Conservation (phyloP, 164 flowering plant genomes). For the Stephania japonica region DNA sequence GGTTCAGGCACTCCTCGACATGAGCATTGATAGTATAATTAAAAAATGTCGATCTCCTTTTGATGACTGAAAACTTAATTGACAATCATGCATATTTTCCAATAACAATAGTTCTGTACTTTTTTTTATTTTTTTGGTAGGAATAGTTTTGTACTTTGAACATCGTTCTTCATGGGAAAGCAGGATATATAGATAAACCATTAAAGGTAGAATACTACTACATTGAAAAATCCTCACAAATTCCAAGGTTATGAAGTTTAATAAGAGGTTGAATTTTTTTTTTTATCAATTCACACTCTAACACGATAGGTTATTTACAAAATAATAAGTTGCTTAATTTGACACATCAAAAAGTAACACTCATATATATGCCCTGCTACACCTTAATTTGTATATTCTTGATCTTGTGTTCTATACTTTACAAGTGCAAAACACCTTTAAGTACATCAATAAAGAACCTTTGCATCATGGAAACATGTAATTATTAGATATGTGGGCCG, state of each 20-base stretch:
- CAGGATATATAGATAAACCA: not conserved
- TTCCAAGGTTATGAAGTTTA: not conserved
- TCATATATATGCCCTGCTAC: not conserved
- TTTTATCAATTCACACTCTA: not conserved
- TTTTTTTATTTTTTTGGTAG: not conserved
- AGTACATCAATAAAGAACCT: conserved; percentile 8
- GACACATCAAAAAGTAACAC: not conserved
- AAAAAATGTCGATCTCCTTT: not conserved
- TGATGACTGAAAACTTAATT: not conserved
- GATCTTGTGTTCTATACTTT: not conserved
- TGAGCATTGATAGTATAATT: not conserved
- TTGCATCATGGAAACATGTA: conserved; percentile 7
- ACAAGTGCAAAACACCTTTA: not conserved
- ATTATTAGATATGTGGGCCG: conserved; percentile 11
- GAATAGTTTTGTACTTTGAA: not conserved
- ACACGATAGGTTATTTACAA: not conserved
- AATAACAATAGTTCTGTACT: not conserved
- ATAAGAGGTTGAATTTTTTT: not conserved
- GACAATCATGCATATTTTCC: not conserved
- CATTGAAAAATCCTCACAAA: not conserved
- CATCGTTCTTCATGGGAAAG: not conserved
- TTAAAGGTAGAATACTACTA: not conserved
- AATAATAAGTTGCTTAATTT: not conserved
- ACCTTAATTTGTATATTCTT: not conserved
- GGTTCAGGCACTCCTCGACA: not conserved